These are phyloP conservation scores for Rubia yunnanensis DNA, from an alignment of 257 asterid species.

Conservation along the genomic window DNA sequence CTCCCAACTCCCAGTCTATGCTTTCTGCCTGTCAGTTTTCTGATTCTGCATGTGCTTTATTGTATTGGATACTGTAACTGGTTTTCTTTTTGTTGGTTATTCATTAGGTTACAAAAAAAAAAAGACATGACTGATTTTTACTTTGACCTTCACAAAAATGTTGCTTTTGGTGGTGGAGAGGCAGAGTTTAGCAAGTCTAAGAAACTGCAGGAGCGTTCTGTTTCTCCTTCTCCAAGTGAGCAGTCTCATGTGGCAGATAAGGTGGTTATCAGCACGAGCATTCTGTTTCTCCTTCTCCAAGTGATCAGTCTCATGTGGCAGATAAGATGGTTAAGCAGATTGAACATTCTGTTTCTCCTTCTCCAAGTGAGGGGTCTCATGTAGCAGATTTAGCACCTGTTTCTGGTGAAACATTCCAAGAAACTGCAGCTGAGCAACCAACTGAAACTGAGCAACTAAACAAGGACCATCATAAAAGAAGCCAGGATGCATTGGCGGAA, in stretches of 20 bases:
- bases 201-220: constrained; percentile 27
- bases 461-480: constrained; percentile 43
- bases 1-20: not conserved
- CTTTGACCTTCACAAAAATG: constrained; percentile 63
- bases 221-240: constrained; percentile 31
- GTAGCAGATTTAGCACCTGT: constrained; percentile 19
- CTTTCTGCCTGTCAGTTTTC: not conserved
- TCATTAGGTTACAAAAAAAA: constrained; percentile 77
- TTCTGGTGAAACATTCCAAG: constrained; percentile 29
- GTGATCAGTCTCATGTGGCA: constrained; percentile 25
- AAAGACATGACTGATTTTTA: constrained; percentile 71
- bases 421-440: constrained; percentile 19
- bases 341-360: constrained; percentile 25
- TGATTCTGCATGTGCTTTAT: not conserved
- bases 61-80: not conserved
- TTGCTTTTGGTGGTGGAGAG: constrained; percentile 73
- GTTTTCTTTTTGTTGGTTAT: constrained; percentile 3
- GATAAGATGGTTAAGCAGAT: constrained; percentile 24
- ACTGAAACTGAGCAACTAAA: constrained; percentile 28
- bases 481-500: constrained; percentile 43
- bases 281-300: constrained; percentile 29
- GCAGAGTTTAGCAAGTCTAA: constrained; percentile 33
- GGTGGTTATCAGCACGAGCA: constrained; percentile 22
- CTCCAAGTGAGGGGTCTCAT: constrained; percentile 32
- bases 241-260: constrained; percentile 20